Conservation (phyloP, 176 grass and related monocot species). For the Sorghum bicolor region Sorghum_bicolor_NCBIv3 NC_012876.2:60002501-60003000, state of each 20-base stretch:
- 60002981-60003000: no score
- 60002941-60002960: background rate
- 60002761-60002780: background rate
- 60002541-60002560: background rate
- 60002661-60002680: background rate
- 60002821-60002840: background rate
- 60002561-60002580: conserved; percentile 42
- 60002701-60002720: background rate
- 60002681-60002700: background rate
- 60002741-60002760: background rate
- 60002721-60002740: background rate
- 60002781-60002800: background rate
- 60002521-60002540: conserved; percentile 37
- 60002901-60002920: no score
- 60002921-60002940: no score
- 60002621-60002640: conserved; percentile 25
- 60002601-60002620: conserved; percentile 59
- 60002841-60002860: background rate
- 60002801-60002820: background rate
- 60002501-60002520: conserved; percentile 22
- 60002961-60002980: background rate
- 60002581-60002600: conserved; percentile 37
- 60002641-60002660: background rate
- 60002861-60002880: no score
- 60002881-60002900: background rate